Base-by-base conservation (phyloP, 2,329 filamentous ascomycete species). In the Rosellinia necatrix region DNA sequence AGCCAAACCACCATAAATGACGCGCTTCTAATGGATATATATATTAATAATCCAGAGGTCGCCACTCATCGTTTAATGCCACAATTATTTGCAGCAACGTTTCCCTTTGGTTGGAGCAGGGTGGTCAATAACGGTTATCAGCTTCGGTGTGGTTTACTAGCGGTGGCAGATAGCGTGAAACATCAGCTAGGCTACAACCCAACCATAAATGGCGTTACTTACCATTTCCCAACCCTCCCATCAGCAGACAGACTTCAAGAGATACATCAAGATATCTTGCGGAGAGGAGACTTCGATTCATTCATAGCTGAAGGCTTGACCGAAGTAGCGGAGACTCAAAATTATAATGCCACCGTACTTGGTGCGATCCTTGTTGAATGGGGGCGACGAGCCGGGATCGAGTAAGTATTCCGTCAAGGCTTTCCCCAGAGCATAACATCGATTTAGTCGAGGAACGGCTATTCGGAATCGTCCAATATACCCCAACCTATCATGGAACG, bases 131-230 rank as follows among this genome's bases (percentile, higher is more conserved):
- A 10, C 1, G 58, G 24, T 8, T 2, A 2, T 1, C 8, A 10
- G 2, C 24, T 53, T 3, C 24, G 21, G 3, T 62, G 64, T 34
- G 63, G 64, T 6, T 12, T 66, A n/a, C 12, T 15, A 2, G 61
- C 64, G 9, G 1, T 65, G 6, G 13, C 2, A 10, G 50, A 65
- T 17, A 64, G 56, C 37, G 27, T 64, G 8, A 7, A 6, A 12
- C n/a, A 32, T 10, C 62, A 64, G 29, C 15, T 63, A 6, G 53
- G 54, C 6, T 3, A 19, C 10, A 19, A 42, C 8, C 53, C 53
- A 1, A 38, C n/a, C 0, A 43, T 61, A 24, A 48, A 57, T n/a
- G 61, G 52, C 6, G 42, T 51, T 6, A 10, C n/a, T 4, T 6
- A 41, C 19, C 17, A 35, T 10, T 19, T 58, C n/a, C 7, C n/a